Base-by-base conservation (phyloP, 495 filamentous ascomycete species). In the Aspergillus olivimuriae region DNA sequence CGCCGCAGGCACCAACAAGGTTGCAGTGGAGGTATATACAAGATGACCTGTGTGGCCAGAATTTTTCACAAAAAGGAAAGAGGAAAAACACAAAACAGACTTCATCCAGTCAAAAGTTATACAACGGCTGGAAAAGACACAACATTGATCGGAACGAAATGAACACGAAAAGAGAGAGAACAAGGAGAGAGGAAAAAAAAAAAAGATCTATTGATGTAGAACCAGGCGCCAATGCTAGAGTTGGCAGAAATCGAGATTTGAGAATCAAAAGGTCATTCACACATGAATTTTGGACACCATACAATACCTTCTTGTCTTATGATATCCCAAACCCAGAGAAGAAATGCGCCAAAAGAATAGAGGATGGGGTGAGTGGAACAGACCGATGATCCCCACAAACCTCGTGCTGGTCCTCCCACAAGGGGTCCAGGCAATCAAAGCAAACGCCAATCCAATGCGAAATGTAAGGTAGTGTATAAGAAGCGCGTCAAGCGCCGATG, bases 381-480 rank as follows among this genome's bases (percentile, higher is more conserved):
- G 39, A 43, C 12, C 28, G 19, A 14, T 33, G 14, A 12, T 18
- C 20, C 40, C 18, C 19, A 19, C 40, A n/a, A 21, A 33, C 26
- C 31, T 12, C n/a, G 16, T 16, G 33, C 12, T 34, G 14, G 33
- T 33, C 34, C 36, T 26, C 11, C 22, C n/a, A n/a, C n/a, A 28
- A 21, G 11, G 8, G 19, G 21, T 26, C 23, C 39, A 23, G 5
- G 14, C 26, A 39, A 39, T 0, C 21, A 9, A 41, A 19, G 15
- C 28, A 31, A 66, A 69, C 63, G 62, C 65, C 67, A 47, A 43
- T 57, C 48, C 50, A 32, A 69, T 71, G 65, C 67, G 66, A 62
- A 24, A 44, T 31, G 45, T 47, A 55, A 53, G n/a, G n/a, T n/a
- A n/a, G 58, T 62, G 55, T 62, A 57, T 55, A 53, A 34, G 17